A percentile compares a stretch with the other conserved stretches of the same genome.
phyloP scores from a whole-genome alignment of 192 early-diverging fungal species.

The Geosiphon pyriformis region DNA sequence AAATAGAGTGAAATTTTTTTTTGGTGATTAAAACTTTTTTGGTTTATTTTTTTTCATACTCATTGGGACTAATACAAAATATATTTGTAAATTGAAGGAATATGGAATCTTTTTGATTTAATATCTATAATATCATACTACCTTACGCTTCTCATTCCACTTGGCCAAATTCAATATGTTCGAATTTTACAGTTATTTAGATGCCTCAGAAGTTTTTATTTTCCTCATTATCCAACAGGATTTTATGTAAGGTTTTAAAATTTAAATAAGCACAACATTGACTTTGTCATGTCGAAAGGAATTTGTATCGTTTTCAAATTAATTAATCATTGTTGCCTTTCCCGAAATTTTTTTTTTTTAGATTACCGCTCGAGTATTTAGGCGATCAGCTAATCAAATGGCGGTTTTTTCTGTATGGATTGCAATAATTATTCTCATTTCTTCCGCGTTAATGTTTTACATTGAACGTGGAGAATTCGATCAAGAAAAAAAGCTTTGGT shows the following conservation, averaged over 20 bases:
- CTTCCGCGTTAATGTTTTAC: conserved; percentile 19
- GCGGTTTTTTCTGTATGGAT: conserved; percentile 13
- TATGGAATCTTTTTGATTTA: conserved; percentile 5
- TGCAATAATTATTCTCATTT: conserved; percentile 6
- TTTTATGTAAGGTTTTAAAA: conserved; percentile 6
- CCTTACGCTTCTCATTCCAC: neutral
- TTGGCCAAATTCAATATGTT: neutral
- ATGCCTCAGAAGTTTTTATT: neutral
- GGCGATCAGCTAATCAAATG: conserved; percentile 20
- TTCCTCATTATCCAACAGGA: neutral
- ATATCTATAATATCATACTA: conserved; percentile 14
- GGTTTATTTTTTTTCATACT: neutral
- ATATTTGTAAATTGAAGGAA: neutral
- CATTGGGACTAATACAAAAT: neutral
- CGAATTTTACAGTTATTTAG: conserved; percentile 5
- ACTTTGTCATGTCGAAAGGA: too few species aligned
- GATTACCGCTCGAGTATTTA: conserved; percentile 19
- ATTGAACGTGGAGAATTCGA: conserved; percentile 24
- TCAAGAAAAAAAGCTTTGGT: neutral
- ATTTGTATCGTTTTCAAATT: neutral
- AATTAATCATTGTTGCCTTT: neutral
- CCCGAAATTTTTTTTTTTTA: neutral
- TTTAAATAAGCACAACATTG: too few species aligned
- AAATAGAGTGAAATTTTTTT: conserved; percentile 7
- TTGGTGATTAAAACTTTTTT: conserved; percentile 1